Base-by-base conservation (phyloP, 2,329 filamentous ascomycete genomes). In the Massarina eburnea region DNA sequence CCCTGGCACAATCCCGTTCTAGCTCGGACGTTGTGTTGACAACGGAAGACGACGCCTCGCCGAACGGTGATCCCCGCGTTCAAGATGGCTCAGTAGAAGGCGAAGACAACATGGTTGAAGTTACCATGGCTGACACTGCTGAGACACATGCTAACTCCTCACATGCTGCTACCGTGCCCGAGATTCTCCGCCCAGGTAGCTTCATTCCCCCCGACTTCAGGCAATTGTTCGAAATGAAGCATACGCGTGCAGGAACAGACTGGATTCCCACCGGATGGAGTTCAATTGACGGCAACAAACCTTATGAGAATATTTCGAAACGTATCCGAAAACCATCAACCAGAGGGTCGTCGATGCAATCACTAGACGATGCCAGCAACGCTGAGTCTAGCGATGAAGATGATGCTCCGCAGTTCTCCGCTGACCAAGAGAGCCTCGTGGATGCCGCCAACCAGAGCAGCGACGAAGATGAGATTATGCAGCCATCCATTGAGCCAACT, bases 71-170 rank as follows among this genome's bases (percentile, higher is more conserved):
- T 54, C 77, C 81, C 18, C 87, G 86, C 62, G 79, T 96, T 37
- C 81, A 86, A 46, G 86, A 89, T 35, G 80, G 83, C 21, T 96
- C 91, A 3, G 81, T 95, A 2, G 86, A 91, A 65, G 88, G 90
- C 8, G 92, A 96, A 67, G 91, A 96, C 50, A 89, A 89, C 50
- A 83, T 96, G 61, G 88, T 97, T 5, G 89, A 96, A 63, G 85
- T 99, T 14, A 88, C 88, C 1, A 91, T 96, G 85, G 84, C 83
- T 42, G 86, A 90, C 57, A 73, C 75, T 2, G 64, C 63, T 14
- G 74, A 78, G 46, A 54, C 57, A 4, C 43, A 52, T 17, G 26
- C 48, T 18, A 46, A 53, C 19, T 65, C 67, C 8, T 61, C 63
- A 46, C 52, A 43, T 24, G 51, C 48, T 19, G 55, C 62, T 35